Conservation (phyloP, 2,329 filamentous ascomycete genomes). For the Fusarium secorum region DNA sequence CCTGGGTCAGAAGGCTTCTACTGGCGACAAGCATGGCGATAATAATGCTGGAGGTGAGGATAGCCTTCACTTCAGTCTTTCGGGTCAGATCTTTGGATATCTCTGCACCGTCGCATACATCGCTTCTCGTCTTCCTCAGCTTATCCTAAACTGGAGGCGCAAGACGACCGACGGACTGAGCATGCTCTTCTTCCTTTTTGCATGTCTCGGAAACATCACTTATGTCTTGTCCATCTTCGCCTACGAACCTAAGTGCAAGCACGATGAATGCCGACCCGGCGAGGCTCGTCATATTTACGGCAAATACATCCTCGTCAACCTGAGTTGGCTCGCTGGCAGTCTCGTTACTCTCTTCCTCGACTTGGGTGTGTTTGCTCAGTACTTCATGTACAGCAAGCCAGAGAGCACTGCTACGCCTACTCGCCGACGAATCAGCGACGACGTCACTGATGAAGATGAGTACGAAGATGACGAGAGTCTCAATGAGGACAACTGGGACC, state of each 20-base stretch:
- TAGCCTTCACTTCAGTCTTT: constrained; percentile 71
- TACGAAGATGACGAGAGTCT: constrained; percentile 42
- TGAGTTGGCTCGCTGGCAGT: constrained; percentile 90
- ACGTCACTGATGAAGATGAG: constrained; percentile 38
- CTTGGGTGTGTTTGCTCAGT: constrained; percentile 86
- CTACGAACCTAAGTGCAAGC: constrained; percentile 77
- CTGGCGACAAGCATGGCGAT: constrained; percentile 52
- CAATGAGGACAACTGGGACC: constrained; percentile 49
- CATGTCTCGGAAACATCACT: constrained; percentile 92
- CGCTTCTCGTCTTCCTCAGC: constrained; percentile 85
- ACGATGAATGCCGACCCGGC: constrained; percentile 65
- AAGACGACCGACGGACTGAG: constrained; percentile 94
- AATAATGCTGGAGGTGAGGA: constrained; percentile 52
- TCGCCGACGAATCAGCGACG: constrained; percentile 13
- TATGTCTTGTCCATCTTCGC: constrained; percentile 93
- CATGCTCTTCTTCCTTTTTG: constrained; percentile 95
- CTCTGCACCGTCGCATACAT: constrained; percentile 90
- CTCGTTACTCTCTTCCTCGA: constrained; percentile 87
- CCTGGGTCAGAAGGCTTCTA: constrained; percentile 57
- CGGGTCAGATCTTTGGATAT: constrained; percentile 93
- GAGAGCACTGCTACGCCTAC: constrained; percentile 44
- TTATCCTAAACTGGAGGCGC: constrained; percentile 89
- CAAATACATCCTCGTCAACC: constrained; percentile 85
- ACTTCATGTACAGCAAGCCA: constrained; percentile 78
- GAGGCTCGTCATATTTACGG: constrained; percentile 75